Evolutionary conservation across 2,329 filamentous ascomycete species (phyloP).

Genomic region (Mariannaea elegans): DNA sequence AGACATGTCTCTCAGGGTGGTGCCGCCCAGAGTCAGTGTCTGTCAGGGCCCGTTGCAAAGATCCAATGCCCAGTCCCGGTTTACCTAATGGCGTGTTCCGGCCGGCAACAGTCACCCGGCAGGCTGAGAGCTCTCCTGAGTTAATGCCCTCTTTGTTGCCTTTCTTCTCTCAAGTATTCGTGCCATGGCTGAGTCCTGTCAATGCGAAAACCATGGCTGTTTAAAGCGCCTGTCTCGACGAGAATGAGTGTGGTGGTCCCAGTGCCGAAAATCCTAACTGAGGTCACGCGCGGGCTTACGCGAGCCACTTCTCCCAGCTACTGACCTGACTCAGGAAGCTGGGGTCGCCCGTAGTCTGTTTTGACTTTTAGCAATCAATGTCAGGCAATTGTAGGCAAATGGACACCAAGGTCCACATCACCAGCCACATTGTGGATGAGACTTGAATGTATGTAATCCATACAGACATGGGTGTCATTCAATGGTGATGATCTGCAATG

Average conservation of each 20-base stretch:
- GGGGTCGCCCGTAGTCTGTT: not conserved
- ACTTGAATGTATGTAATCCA: not conserved
- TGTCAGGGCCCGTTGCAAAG: too few relatives aligned
- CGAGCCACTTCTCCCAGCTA: too few relatives aligned
- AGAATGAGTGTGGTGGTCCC: not conserved
- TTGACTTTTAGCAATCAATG: not conserved
- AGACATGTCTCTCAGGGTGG: too few relatives aligned
- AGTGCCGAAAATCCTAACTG: not conserved
- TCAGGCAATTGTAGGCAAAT: not conserved
- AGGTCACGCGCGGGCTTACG: not conserved
- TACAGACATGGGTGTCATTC: not conserved
- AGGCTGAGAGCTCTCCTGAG: not conserved
- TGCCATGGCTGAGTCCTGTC: too few relatives aligned
- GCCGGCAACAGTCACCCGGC: not conserved
- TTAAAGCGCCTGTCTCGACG: too few relatives aligned
- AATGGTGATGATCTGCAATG: conserved; percentile 13
- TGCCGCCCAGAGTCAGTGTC: not conserved
- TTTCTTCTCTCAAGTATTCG: too few relatives aligned
- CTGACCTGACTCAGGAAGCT: not conserved
- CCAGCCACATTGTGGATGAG: not conserved
- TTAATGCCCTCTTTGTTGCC: too few relatives aligned
- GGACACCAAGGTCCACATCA: not conserved
- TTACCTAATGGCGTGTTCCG: conserved; percentile 11
- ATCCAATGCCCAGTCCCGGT: not conserved
- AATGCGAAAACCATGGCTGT: too few relatives aligned